Evolutionary conservation across 305 asterid species (phyloP), one percentile per base, ranked within the genome.

Genomic region (Coffea humblotiana): DNA sequence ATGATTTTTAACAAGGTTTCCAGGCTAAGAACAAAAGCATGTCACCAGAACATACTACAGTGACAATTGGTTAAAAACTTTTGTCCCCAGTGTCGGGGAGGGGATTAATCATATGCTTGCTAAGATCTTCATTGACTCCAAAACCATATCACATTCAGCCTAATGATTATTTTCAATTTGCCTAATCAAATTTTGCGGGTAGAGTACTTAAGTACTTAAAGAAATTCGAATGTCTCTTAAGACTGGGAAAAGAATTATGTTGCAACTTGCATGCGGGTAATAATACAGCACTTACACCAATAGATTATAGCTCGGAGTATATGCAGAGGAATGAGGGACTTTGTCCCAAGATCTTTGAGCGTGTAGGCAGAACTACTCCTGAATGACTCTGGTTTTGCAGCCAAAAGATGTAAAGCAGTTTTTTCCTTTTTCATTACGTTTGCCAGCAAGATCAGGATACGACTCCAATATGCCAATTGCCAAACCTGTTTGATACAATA

Each of bases 331-430:
- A 68, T 51, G 72, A 71, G 27, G 2, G 80, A 65, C 4, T 29
- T 58, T 43, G 58, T 80, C 15, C 80, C 80, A 7, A 66, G 72
- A 67, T 67, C 76, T 52, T 65, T 63, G 54, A 80, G 56, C 60
- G 37, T 21, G 13, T 65, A 80, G 52, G 43, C 18, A 40, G 79
- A 74, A 48, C 70, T 61, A 75, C 83, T 65, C 76, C 71, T 80
- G 71, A 56, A 56, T 5, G 63, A 56, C 23, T 56, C 63, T 15
- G 63, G 63, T 15, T 63, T 47, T 37, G 74, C 35, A 35, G 78
- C 78, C 78, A 79, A 73, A 60, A 79, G 47, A 79, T 79, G 23
- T 23, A 79, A 74, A 21, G 82, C 74, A 21, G 74, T 79, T 0
- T 29, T 23, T 15, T 45, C 3, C 10, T 65, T n/a, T n/a, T n/a